These are phyloP conservation scores for Serendipita sp. DNA, from an alignment of 768 basidiomycete genomes.

Conservation along the genomic window DNA sequence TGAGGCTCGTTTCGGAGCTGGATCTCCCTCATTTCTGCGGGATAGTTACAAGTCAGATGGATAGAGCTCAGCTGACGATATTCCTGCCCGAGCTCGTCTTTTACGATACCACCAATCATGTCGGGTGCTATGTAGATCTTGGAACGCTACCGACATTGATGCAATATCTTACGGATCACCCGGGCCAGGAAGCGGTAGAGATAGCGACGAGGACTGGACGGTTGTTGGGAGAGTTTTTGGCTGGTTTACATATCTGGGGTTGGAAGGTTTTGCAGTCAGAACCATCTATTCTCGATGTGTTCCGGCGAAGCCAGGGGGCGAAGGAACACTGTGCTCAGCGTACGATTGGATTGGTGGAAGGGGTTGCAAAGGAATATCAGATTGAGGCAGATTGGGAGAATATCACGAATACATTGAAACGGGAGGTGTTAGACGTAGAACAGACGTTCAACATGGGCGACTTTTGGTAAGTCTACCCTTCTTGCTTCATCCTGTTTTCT, in stretches of 20 bases:
- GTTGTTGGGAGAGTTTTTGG: background rate
- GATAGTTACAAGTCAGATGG: background rate
- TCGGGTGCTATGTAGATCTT: background rate
- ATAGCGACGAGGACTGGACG: background rate
- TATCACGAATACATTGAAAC: background rate
- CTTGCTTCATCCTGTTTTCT: too few species aligned
- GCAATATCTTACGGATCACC: background rate
- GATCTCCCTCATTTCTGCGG: background rate
- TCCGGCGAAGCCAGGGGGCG: background rate
- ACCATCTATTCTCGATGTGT: background rate
- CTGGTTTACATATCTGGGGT: background rate
- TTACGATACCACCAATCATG: background rate
- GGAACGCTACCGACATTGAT: background rate
- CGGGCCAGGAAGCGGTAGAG: background rate
- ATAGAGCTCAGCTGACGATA: background rate
- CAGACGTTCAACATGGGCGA: background rate
- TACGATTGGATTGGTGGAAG: background rate
- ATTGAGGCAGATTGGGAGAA: background rate
- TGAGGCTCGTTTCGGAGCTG: background rate
- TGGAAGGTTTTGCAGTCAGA: background rate
- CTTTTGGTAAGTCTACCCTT: background rate
- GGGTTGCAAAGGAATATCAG: background rate
- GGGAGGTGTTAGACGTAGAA: background rate
- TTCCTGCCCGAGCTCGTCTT: background rate
- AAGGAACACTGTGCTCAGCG: background rate